Conservation (phyloP, 202 grass and related monocot genomes). For the Eragrostis tef region DNA sequence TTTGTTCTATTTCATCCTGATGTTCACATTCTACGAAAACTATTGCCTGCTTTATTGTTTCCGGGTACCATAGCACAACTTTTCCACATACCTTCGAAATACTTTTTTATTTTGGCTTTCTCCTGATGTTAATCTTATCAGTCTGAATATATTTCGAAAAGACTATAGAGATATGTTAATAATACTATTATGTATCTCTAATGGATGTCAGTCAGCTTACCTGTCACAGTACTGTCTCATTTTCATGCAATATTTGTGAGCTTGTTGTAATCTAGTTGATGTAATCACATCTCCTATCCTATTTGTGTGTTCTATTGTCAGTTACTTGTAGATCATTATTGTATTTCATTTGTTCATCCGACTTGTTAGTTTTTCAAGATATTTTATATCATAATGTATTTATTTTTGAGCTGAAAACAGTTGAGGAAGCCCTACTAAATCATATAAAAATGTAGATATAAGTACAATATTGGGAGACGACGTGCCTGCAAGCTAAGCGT, state of each 20-base stretch:
- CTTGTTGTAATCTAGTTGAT: no score
- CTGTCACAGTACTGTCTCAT: background rate
- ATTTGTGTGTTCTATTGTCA: background rate
- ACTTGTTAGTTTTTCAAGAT: slow-evolving; percentile 10
- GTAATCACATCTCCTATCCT: background rate
- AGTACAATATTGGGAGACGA: background rate
- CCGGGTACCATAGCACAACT: background rate
- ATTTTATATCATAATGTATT: background rate
- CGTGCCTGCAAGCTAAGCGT: background rate
- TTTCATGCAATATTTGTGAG: background rate
- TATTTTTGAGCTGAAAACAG: background rate
- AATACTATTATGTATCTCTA: background rate
- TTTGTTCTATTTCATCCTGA: background rate
- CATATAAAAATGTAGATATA: background rate
- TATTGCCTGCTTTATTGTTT: background rate
- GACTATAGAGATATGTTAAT: background rate
- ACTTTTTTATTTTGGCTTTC: background rate
- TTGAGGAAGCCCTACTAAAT: background rate
- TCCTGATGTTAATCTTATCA: slow-evolving; percentile 5
- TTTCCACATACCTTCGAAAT: background rate
- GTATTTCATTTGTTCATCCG: slow-evolving; percentile 26
- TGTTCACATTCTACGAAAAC: background rate
- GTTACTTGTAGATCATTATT: background rate
- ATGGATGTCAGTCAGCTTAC: background rate
- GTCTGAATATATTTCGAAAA: background rate